phyloP scores from a whole-genome alignment of 371 early-diverging fungal species.

The Mortierella sp. region DNA sequence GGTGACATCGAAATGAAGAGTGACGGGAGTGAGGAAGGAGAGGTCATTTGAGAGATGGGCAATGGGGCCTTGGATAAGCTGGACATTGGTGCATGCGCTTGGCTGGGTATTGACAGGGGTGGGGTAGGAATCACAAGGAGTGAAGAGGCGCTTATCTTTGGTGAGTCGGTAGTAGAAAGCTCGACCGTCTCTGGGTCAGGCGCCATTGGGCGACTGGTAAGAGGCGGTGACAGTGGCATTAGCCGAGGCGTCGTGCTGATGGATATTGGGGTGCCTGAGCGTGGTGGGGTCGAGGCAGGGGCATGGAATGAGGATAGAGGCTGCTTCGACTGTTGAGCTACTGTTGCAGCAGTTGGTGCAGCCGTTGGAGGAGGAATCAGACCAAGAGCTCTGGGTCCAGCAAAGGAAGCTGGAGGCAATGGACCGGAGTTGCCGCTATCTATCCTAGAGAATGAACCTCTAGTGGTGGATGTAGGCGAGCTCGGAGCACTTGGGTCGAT shows the following conservation, averaged over 20 bases:
- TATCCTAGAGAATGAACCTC: slow-evolving; percentile 34
- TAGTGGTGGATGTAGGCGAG: not conserved
- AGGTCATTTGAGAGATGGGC: not conserved
- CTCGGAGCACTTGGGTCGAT: slow-evolving; percentile 2
- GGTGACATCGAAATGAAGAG: not conserved
- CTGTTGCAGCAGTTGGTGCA: too few species aligned
- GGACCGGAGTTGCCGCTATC: slow-evolving; percentile 17
- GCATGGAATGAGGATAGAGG: not conserved
- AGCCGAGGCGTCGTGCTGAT: not conserved
- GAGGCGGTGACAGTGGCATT: slow-evolving; percentile 9
- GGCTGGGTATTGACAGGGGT: slow-evolving; percentile 12
- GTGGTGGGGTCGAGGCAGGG: not conserved
- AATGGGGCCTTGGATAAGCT: not conserved
- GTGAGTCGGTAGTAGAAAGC: too few species aligned
- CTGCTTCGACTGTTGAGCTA: too few species aligned
- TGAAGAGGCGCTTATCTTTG: too few species aligned
- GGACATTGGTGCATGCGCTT: slow-evolving; percentile 1
- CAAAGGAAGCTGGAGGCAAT: slow-evolving; percentile 26
- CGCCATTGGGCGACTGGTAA: too few species aligned
- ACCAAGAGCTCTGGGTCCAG: slow-evolving; percentile 39
- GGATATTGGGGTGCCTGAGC: not conserved
- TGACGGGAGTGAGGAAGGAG: slow-evolving; percentile 2
- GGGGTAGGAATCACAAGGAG: slow-evolving; percentile 2
- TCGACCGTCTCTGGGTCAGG: too few species aligned
- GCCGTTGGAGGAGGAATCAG: slow-evolving; percentile 2